phyloP scores from a whole-genome alignment of 1,139 yeast genomes.

The Hyphopichia burtonii region DNA sequence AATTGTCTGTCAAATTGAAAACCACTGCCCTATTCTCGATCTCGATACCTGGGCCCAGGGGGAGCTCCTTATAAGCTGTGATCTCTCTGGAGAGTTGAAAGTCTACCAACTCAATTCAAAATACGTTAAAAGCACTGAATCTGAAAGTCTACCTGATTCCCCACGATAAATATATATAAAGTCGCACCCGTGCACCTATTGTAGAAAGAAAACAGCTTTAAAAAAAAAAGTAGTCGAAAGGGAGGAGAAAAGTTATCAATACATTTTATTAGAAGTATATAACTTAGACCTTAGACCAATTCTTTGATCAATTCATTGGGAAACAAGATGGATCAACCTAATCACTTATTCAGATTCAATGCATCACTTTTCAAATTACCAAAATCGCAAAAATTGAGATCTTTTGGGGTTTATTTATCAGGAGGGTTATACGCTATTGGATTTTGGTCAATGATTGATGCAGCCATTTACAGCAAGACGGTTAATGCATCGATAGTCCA shows the following conservation, averaged over 20 bases:
- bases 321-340: constrained; percentile 31
- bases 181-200: neutral
- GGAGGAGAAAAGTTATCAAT: neutral
- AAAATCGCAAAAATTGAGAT: constrained; percentile 67
- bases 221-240: neutral
- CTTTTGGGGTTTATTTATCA: constrained; percentile 70
- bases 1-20: constrained; percentile 35
- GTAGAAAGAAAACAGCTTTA: neutral
- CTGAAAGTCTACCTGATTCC: constrained; percentile 1
- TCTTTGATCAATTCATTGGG: neutral
- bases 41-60: constrained; percentile 43
- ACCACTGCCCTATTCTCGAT: constrained; percentile 43
- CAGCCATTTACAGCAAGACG: constrained; percentile 81
- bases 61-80: constrained; percentile 38
- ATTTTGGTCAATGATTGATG: constrained; percentile 86
- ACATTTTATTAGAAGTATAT: too few relatives aligned
- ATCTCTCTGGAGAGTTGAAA: constrained; percentile 23
- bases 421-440: constrained; percentile 86
- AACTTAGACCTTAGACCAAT: too few relatives aligned
- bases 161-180: neutral
- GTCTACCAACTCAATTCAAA: constrained; percentile 21
- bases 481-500: constrained; percentile 85
- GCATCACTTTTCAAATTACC: constrained; percentile 53
- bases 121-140: constrained; percentile 5
- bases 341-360: constrained; percentile 50